phyloP scores from a whole-genome alignment of 768 basidiomycete species.

The Austroboletus eburneus region DNA sequence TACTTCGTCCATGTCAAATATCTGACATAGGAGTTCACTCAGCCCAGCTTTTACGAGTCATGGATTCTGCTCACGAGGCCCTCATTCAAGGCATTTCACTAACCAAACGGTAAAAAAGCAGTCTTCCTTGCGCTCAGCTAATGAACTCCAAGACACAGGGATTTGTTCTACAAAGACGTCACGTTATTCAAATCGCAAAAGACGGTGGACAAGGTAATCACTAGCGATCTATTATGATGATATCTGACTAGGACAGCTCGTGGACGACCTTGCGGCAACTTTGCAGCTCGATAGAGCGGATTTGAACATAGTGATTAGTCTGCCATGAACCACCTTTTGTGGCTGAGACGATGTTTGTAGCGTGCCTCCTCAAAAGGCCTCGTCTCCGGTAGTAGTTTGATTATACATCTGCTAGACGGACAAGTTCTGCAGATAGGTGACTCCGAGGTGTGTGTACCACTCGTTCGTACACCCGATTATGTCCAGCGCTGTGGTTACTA shows the following conservation, averaged over 20 bases:
- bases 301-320: constrained; percentile 62
- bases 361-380: constrained; percentile 89
- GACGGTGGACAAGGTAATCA: constrained; percentile 69
- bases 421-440: constrained; percentile 48
- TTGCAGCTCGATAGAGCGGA: constrained; percentile 68
- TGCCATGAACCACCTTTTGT: neutral
- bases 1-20: neutral
- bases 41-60: constrained; percentile 69
- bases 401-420: constrained; percentile 54
- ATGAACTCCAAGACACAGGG: constrained; percentile 41
- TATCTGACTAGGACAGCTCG: constrained; percentile 48
- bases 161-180: constrained; percentile 87
- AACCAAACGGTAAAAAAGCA: constrained; percentile 59
- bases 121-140: constrained; percentile 7
- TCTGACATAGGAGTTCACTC: neutral
- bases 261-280: constrained; percentile 88
- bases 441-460: constrained; percentile 45
- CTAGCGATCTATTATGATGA: neutral
- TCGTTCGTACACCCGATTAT: neutral
- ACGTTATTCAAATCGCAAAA: constrained; percentile 70
- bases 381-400: constrained; percentile 63
- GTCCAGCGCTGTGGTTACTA: constrained; percentile 28
- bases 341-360: constrained; percentile 36
- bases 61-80: constrained; percentile 70
- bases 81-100: constrained; percentile 47